phyloP scores from a whole-genome alignment of 495 filamentous ascomycete species.

The Lichina pygmaea region DNA sequence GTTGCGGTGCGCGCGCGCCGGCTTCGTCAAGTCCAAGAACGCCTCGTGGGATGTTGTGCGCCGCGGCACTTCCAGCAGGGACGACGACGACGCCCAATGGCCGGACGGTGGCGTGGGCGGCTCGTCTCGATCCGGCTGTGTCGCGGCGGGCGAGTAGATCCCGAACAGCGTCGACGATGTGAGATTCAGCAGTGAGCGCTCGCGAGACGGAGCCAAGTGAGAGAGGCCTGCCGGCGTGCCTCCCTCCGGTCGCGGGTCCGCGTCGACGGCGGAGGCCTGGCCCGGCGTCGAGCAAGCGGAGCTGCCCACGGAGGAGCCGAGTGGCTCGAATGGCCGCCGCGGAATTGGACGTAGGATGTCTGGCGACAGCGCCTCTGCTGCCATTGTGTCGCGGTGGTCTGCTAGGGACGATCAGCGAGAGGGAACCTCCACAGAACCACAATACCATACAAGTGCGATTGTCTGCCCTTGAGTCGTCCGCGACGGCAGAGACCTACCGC shows the following conservation, averaged over 20 bases:
- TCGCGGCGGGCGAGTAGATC: slow-evolving; percentile 51
- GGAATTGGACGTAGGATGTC: slow-evolving; percentile 41
- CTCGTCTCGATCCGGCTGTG: slow-evolving; percentile 15
- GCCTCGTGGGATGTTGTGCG: not conserved
- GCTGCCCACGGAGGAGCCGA: slow-evolving; percentile 24
- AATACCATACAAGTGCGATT: too few relatives aligned
- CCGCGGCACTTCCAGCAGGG: slow-evolving; percentile 22
- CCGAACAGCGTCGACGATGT: slow-evolving; percentile 73
- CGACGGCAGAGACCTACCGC: too few relatives aligned
- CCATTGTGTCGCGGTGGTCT: too few relatives aligned
- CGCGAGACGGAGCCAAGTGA: slow-evolving; percentile 15
- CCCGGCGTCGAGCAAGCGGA: slow-evolving; percentile 21
- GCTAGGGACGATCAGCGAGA: too few relatives aligned
- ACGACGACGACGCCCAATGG: slow-evolving; percentile 40
- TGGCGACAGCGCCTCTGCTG: not conserved
- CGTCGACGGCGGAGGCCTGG: slow-evolving; percentile 1
- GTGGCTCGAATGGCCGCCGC: slow-evolving; percentile 44
- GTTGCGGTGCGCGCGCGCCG: slow-evolving; percentile 4
- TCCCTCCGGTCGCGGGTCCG: not conserved
- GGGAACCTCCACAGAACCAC: too few relatives aligned
- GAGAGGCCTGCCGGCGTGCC: not conserved
- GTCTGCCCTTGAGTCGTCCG: too few relatives aligned
- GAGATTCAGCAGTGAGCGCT: slow-evolving; percentile 59
- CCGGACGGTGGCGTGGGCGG: slow-evolving; percentile 16
- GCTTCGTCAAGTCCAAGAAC: not conserved